Evolutionary conservation across 148 eudicot species (phyloP).

Genomic region (Agrostemma githago): DNA sequence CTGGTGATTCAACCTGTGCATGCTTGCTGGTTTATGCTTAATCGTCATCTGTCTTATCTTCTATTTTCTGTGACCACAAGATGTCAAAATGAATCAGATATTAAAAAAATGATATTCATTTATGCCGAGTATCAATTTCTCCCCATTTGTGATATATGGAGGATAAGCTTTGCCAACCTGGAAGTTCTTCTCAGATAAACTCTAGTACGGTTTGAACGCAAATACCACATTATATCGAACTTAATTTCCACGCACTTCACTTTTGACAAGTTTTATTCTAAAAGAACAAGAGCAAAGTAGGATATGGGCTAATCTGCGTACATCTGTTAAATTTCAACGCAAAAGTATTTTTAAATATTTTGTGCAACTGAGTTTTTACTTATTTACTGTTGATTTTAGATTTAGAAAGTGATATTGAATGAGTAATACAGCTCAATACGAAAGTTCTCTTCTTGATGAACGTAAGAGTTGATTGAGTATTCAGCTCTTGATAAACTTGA

Average conservation of each 20-base stretch:
- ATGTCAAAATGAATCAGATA: background rate
- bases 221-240: no score
- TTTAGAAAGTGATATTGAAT: background rate
- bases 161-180: background rate
- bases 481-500: background rate
- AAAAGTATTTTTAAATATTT: background rate
- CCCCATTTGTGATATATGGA: background rate
- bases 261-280: no score
- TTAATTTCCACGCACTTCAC: no score
- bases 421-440: background rate
- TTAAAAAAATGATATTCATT: background rate
- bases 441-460: background rate
- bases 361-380: background rate
- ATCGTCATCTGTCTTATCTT: background rate
- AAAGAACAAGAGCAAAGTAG: background rate
- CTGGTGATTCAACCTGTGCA: background rate
- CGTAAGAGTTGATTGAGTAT: background rate
- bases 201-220: background rate
- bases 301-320: background rate
- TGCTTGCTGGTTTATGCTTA: background rate
- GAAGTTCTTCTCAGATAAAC: background rate
- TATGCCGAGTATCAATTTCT: background rate
- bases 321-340: background rate
- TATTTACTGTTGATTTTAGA: background rate
- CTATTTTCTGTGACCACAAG: background rate